A percentile compares a stretch with the other conserved stretches of the same genome.
phyloP scores from a whole-genome alignment of 2,329 filamentous ascomycete species.

The Reticulascus tulasneorum region DNA sequence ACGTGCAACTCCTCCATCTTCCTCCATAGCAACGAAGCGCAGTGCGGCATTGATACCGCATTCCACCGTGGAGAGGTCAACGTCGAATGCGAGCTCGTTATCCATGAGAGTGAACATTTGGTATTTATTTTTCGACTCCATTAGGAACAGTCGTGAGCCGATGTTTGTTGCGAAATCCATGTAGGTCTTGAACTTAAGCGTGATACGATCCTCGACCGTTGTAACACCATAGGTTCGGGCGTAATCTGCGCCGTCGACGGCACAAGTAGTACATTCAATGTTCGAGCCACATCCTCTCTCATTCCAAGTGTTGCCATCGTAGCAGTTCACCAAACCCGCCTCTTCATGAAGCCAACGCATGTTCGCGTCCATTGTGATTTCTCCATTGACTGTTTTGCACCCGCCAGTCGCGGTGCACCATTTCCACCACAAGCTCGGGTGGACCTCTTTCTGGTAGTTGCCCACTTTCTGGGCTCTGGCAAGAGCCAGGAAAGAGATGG shows the following conservation, averaged over 20 bases:
- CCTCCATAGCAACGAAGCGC: conserved; percentile 55
- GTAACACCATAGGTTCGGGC: conserved; percentile 40
- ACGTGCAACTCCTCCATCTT: conserved; percentile 42
- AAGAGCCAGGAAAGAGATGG: neutral
- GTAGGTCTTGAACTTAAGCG: conserved; percentile 48
- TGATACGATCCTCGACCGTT: conserved; percentile 40
- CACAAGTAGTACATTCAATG: conserved; percentile 40
- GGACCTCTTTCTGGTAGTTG: conserved; percentile 1
- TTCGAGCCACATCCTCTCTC: conserved; percentile 32
- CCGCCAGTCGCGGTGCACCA: neutral
- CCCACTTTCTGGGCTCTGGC: conserved; percentile 5
- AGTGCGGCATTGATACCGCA: conserved; percentile 65
- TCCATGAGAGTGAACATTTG: conserved; percentile 57
- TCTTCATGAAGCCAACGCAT: conserved; percentile 13
- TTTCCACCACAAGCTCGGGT: conserved; percentile 8
- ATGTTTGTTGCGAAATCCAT: conserved; percentile 34
- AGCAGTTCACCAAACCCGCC: conserved; percentile 41
- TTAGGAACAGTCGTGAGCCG: conserved; percentile 53
- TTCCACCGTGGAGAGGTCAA: conserved; percentile 57
- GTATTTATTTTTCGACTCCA: conserved; percentile 52
- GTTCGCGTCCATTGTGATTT: conserved; percentile 7
- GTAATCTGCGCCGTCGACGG: conserved; percentile 43
- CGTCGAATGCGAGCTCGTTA: conserved; percentile 63
- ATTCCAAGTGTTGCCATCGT: conserved; percentile 37
- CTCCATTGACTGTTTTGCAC: conserved; percentile 3